Evolutionary conservation across 2,329 filamentous ascomycete species (phyloP), one percentile per base, ranked within the genome.

Genomic region (Colletotrichum spinosum): DNA sequence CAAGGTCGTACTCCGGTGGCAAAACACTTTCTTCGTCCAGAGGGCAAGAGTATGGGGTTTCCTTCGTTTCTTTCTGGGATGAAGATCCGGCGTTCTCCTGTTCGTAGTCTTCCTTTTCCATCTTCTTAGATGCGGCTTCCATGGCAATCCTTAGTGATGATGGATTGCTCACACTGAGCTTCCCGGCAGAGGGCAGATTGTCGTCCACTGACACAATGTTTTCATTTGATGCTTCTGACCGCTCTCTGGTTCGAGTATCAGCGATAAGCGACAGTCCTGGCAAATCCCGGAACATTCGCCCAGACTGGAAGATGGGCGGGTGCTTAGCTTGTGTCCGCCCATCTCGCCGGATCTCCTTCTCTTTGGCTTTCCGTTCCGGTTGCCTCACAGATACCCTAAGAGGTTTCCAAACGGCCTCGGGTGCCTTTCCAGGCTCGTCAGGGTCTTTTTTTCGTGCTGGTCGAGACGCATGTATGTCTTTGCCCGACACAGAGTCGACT

Each of bases 61-160:
- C 3, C 10, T 35, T 39, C 39, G 37, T 35, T 25, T 11, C 13
- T 37, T 4, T 13, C 35, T 12, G 6, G 39, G 35, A 12, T 25
- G 11, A 35, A 15, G 11, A 15, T 8, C n/a, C 2, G 35, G 37
- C 8, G 6, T 17, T 42, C 12, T 51, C 38, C 13, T 11, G 5
- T 65, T 59, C 9, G 46, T 57, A 11, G 60, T 48, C 34, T 71
- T 67, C 50, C 70, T 69, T 17, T 67, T 76, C 69, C 44, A 76
- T 67, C 34, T 70, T 69, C n/a, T 68, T 67, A 34, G 70, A 71
- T 17, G 71, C 73, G 10, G 68, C 71, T 46, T 77, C 70, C 34
- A 78, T 65, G 33, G 75, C 75, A 48, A 70, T 62, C 48, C 76
- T 73, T 38, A 76, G 65, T 12, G 76, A 78, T 9, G 76, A 76